Base-by-base conservation (phyloP, 208 protist genomes). In the Naegleria lovaniensis region DNA sequence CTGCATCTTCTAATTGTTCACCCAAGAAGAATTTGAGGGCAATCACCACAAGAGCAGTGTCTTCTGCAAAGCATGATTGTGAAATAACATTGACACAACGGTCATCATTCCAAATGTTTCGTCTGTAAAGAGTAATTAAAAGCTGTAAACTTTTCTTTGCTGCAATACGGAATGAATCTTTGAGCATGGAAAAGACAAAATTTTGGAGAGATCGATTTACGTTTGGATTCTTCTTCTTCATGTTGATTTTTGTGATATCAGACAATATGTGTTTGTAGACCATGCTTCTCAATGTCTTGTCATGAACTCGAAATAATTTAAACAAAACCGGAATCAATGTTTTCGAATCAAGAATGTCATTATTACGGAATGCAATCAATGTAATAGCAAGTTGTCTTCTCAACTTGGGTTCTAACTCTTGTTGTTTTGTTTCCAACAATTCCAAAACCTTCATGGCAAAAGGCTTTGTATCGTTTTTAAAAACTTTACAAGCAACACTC, bases 121-220 rank as follows among this genome's bases (percentile, higher is more conserved):
- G 96, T n/a, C 96, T 95, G 94, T 99, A 99, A 38, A 99, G 95
- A 90, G 99, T 97, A 90, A 99, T 98, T 96, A 99, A 98, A 39
- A 99, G 96, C 88, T 98, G 95, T 76, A 99, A 95, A 16, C 97
- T 97, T 91, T 98, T 98, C 0, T 97, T 95, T 5, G 97, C 97
- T 92, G 98, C 97, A 19, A 97, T 93, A 19, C 95, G 92, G 91
- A 97, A 96, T 59, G 96, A 94, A 67, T 99, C 97, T 48, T 94
- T 92, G 94, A 99, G 96, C 86, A 99, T 96, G 0, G 93, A 93
- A 93, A 97, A 98, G 92, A 99, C 96, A 93, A 89, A 89, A 43
- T 89, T 89, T 76, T 89, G 86, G 5, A 89, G 11, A n/a, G 29
- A 38, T 76, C 51, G 75, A 76, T 89, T 91, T 15, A 87, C 16